phyloP scores from a whole-genome alignment of 352 stramenopile genomes.

The Ophiocytium majus region DNA sequence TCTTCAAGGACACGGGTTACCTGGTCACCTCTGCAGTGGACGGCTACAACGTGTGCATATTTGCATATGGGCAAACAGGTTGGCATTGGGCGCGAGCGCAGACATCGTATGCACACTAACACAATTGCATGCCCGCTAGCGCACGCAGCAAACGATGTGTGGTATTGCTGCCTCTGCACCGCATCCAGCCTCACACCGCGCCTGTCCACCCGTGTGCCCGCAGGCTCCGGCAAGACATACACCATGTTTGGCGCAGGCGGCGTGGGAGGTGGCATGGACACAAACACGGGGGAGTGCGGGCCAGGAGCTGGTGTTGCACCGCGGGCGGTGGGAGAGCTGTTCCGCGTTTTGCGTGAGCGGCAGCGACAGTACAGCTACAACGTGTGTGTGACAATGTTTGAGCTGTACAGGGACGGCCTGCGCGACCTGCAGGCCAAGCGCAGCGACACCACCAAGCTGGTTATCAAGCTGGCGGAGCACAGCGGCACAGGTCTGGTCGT shows the following conservation, averaged over 20 bases:
- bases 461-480: conserved; percentile 68
- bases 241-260: conserved; percentile 66
- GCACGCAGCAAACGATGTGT: too few species aligned
- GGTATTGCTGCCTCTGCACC: too few species aligned
- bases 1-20: conserved; percentile 68
- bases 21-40: conserved; percentile 66
- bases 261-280: conserved; percentile 38
- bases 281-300: conserved; percentile 40
- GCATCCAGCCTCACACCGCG: too few species aligned
- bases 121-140: too few species aligned
- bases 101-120: too few species aligned
- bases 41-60: conserved; percentile 63
- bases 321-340: conserved; percentile 63
- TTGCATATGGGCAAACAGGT: conserved; percentile 49
- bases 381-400: conserved; percentile 66
- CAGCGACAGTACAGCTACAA: conserved; percentile 59
- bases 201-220: too few species aligned
- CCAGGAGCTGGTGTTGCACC: conserved; percentile 61
- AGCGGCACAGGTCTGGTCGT: conserved; percentile 62
- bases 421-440: conserved; percentile 61
- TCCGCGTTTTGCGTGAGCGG: conserved; percentile 62
- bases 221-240: conserved; percentile 65
- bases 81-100: too few species aligned
- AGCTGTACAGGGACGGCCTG: conserved; percentile 70
- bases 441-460: conserved; percentile 49